phyloP scores from a whole-genome alignment of 352 stramenopile genomes.

The Globisporangium lucens region DNA sequence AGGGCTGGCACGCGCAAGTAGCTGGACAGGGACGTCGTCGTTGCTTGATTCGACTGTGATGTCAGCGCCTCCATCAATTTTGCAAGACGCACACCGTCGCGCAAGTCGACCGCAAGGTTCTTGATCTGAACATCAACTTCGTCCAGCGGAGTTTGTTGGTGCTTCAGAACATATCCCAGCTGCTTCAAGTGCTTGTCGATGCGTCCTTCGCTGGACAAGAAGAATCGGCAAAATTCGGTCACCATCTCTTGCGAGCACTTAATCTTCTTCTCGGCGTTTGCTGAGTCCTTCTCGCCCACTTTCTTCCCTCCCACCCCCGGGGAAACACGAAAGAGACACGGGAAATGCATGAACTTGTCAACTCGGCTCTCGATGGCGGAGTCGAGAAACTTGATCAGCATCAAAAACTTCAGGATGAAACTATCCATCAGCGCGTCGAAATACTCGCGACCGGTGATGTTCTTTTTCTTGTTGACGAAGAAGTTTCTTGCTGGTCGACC shows the following conservation, averaged over 20 bases:
- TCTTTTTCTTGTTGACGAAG: constrained; percentile 60
- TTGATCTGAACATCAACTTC: constrained; percentile 93
- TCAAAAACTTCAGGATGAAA: constrained; percentile 90
- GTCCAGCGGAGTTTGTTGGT: constrained; percentile 92
- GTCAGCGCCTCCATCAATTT: constrained; percentile 92
- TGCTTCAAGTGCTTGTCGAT: constrained; percentile 92
- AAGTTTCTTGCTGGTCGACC: constrained; percentile 13
- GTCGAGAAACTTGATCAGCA: constrained; percentile 93
- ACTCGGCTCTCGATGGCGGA: constrained; percentile 65
- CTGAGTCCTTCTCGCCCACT: constrained; percentile 8
- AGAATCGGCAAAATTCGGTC: constrained; percentile 90
- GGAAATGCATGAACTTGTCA: constrained; percentile 79
- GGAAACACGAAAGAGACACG: constrained; percentile 87
- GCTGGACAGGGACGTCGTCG: constrained; percentile 46
- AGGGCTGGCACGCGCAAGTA: constrained; percentile 92
- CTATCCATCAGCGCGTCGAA: constrained; percentile 84
- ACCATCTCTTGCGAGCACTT: constrained; percentile 93
- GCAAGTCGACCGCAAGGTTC: constrained; percentile 93
- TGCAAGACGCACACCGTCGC: constrained; percentile 93
- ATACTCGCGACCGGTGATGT: constrained; percentile 73
- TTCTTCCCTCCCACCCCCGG: constrained; percentile 13
- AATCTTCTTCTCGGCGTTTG: constrained; percentile 37
- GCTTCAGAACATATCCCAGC: constrained; percentile 83
- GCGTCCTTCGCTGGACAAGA: constrained; percentile 92
- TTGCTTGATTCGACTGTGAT: constrained; percentile 15